These are phyloP conservation scores for Aspergillus floridensis DNA, from an alignment of 2,329 filamentous ascomycete species.

Conservation along the genomic window DNA sequence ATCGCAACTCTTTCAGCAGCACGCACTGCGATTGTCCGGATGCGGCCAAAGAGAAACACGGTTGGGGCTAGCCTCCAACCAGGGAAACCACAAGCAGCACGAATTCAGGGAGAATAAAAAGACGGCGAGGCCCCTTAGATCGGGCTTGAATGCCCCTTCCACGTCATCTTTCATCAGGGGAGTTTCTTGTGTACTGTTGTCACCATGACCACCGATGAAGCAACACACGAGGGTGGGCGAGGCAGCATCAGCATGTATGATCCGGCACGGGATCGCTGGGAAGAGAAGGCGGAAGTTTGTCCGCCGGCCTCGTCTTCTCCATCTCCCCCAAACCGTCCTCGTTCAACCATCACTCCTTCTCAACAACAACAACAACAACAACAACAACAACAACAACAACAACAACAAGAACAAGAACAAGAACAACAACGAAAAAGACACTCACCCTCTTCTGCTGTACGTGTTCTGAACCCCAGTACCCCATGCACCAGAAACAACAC, in stretches of 20 bases:
- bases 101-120: neutral
- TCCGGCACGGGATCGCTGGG: slow-evolving; percentile 26
- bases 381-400: too few relatives aligned
- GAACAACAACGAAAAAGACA: too few relatives aligned
- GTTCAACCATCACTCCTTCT: neutral
- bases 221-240: slow-evolving; percentile 6
- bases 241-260: slow-evolving; percentile 21
- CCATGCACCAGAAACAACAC: too few relatives aligned
- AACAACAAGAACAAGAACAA: neutral
- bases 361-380: neutral
- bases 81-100: slow-evolving; percentile 9
- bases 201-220: slow-evolving; percentile 12
- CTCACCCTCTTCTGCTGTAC: neutral
- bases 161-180: neutral
- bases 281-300: slow-evolving; percentile 8
- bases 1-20: neutral
- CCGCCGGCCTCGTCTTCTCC: neutral
- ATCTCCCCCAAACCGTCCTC: neutral
- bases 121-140: neutral
- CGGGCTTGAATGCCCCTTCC: neutral
- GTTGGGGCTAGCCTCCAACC: slow-evolving; percentile 16
- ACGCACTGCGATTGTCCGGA: slow-evolving; percentile 9
- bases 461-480: neutral
- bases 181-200: neutral
- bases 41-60: slow-evolving; percentile 19